Evolutionary conservation across 192 early-diverging fungal species (phyloP).

Genomic region (Coemansia biformis): DNA sequence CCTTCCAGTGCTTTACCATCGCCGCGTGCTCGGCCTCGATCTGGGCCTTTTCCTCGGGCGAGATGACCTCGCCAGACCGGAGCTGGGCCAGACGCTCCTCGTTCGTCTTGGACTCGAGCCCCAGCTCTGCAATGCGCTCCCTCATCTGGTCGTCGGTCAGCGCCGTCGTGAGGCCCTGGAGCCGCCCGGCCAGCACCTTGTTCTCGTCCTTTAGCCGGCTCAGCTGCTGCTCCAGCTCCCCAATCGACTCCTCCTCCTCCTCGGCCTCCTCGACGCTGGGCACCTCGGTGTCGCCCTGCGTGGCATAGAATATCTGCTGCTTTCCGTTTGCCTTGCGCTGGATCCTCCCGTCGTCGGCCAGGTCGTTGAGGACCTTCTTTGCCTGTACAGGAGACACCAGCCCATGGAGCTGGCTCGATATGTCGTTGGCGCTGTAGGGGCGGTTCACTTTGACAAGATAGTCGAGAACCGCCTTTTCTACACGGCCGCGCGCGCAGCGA

Average conservation of each 20-base stretch:
- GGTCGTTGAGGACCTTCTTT: conserved; percentile 42
- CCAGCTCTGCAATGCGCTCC: conserved; percentile 34
- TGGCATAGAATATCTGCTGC: conserved; percentile 43
- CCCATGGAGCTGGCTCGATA: conserved; percentile 49
- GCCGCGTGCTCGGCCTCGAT: conserved; percentile 27
- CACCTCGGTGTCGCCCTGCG: conserved; percentile 24
- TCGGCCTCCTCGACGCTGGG: conserved; percentile 42
- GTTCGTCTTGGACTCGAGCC: conserved; percentile 19
- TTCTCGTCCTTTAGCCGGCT: conserved; percentile 25
- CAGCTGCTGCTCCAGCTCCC: conserved; percentile 20
- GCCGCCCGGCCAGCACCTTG: conserved; percentile 11
- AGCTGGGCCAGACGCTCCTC: conserved; percentile 31
- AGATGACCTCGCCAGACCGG: conserved; percentile 41
- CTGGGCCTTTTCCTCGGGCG: conserved; percentile 31
- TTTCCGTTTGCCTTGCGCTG: conserved; percentile 40
- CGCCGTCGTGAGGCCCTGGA: conserved; percentile 27
- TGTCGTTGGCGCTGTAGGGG: conserved; percentile 48
- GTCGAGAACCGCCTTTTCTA: conserved; percentile 33
- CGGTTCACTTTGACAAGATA: conserved; percentile 39
- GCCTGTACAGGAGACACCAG: conserved; percentile 34
- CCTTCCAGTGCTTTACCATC: conserved; percentile 53
- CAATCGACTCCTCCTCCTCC: conserved; percentile 37
- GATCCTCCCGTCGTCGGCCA: conserved; percentile 32
- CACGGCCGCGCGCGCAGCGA: conserved; percentile 1
- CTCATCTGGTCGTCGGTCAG: conserved; percentile 44